Conservation (phyloP, 2,329 filamentous ascomycete species). For the Microsporum ferrugineum region DNA sequence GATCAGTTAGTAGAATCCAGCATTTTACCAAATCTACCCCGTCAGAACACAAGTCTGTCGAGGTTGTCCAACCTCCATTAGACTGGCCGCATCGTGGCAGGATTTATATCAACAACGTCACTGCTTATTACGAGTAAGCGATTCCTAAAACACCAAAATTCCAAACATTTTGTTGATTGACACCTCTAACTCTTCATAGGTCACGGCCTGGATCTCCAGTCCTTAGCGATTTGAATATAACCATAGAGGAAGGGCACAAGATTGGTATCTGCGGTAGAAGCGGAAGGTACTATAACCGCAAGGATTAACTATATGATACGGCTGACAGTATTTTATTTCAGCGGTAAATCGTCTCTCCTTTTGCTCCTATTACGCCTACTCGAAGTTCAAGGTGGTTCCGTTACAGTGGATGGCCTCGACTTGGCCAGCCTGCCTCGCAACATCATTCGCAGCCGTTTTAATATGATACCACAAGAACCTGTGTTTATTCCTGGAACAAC, state of each 20-base stretch:
- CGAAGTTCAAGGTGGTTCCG: conserved; percentile 60
- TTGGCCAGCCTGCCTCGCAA: conserved; percentile 79
- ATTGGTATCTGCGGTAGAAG: conserved; percentile 92
- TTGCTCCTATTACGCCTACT: conserved; percentile 93
- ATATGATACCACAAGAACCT: conserved; percentile 95
- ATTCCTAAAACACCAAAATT: not conserved
- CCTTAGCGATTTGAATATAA: conserved; percentile 82
- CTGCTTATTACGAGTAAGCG: conserved; percentile 25
- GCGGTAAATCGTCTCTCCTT: conserved; percentile 83
- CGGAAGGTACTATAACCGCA: conserved; percentile 46
- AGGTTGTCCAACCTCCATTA: conserved; percentile 25
- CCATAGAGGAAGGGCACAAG: conserved; percentile 74
- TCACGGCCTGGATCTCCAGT: conserved; percentile 42
- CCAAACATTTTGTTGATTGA: not conserved
- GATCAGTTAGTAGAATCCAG: conserved; percentile 44
- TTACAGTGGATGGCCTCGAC: conserved; percentile 56
- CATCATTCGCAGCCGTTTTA: conserved; percentile 74
- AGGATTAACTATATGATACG: conserved; percentile 5
- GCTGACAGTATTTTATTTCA: conserved; percentile 12
- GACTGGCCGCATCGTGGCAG: conserved; percentile 28
- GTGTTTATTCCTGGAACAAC: conserved; percentile 88
- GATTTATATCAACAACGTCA: conserved; percentile 28
- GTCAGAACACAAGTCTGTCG: conserved; percentile 28
- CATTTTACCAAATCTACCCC: conserved; percentile 34
- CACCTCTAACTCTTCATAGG: not conserved